These are phyloP conservation scores for Pestalotiopsis sp. DNA, from an alignment of 2,329 filamentous ascomycete species.

Conservation along the genomic window DNA sequence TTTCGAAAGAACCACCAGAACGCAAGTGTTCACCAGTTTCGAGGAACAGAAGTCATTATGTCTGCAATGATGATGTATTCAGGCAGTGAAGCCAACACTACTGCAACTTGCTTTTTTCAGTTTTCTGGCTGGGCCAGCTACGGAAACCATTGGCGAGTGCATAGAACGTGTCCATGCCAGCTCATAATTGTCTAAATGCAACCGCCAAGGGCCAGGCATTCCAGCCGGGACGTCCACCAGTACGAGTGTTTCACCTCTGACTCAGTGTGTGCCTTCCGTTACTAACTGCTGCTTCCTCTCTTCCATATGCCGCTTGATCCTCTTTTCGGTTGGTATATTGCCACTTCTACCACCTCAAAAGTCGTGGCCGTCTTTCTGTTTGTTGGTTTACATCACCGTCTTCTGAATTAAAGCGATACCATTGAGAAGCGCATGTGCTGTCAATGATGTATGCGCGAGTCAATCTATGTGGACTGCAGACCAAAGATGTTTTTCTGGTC, in stretches of 20 bases:
- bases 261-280: neutral
- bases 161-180: neutral
- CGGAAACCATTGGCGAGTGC: neutral
- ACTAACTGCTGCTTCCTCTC: neutral
- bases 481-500: slow-evolving; percentile 32
- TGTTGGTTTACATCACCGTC: neutral
- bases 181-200: neutral
- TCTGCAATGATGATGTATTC: slow-evolving; percentile 1
- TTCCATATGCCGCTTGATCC: too few species aligned
- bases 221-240: slow-evolving; percentile 1
- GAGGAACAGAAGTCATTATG: neutral
- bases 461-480: slow-evolving; percentile 28
- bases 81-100: neutral
- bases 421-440: slow-evolving; percentile 44
- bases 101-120: neutral
- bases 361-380: slow-evolving; percentile 2
- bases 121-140: neutral
- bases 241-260: neutral
- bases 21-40: neutral
- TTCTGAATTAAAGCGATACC: slow-evolving; percentile 42
- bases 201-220: slow-evolving; percentile 7
- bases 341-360: slow-evolving; percentile 10
- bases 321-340: neutral
- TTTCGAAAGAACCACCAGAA: too few species aligned
- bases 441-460: slow-evolving; percentile 36